Evolutionary conservation across 2,329 filamentous ascomycete genomes (phyloP).

Genomic region (Phaeosphaeria sp.): DNA sequence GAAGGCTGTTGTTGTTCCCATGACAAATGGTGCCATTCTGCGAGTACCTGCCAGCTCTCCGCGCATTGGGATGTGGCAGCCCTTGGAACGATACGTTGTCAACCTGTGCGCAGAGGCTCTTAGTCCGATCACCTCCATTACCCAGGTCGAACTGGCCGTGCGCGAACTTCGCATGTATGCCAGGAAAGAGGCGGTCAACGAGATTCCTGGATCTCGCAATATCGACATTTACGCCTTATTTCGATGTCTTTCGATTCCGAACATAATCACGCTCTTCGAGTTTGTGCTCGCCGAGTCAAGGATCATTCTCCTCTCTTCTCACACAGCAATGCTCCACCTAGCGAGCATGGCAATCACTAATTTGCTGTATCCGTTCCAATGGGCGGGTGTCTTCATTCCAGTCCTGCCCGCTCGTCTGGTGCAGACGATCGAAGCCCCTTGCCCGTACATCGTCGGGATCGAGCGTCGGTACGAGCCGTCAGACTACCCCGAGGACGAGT

Average conservation of each 20-base stretch:
- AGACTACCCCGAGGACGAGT: constrained; percentile 91
- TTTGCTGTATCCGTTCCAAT: constrained; percentile 87
- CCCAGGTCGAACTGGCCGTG: constrained; percentile 90
- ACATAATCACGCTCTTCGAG: constrained; percentile 91
- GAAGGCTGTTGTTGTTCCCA: constrained; percentile 89
- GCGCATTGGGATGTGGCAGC: constrained; percentile 92
- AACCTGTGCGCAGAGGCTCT: constrained; percentile 96
- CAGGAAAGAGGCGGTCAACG: constrained; percentile 89
- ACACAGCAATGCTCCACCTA: constrained; percentile 94
- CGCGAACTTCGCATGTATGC: constrained; percentile 91
- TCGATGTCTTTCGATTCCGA: constrained; percentile 85
- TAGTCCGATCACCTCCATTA: constrained; percentile 90
- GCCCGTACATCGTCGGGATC: constrained; percentile 95
- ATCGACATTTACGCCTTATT: constrained; percentile 94
- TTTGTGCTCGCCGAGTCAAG: constrained; percentile 91
- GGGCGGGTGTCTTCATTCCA: constrained; percentile 94
- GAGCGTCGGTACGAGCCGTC: constrained; percentile 88
- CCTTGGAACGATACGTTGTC: constrained; percentile 93
- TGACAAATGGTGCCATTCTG: constrained; percentile 85
- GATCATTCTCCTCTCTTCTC: constrained; percentile 94
- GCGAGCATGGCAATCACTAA: constrained; percentile 87
- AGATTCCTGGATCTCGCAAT: constrained; percentile 89
- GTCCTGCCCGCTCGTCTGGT: constrained; percentile 86
- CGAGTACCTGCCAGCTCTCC: constrained; percentile 88
- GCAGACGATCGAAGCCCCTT: constrained; percentile 90